Base-by-base conservation (phyloP, 441 rosid genomes). In the Gossypium lobatum region DNA sequence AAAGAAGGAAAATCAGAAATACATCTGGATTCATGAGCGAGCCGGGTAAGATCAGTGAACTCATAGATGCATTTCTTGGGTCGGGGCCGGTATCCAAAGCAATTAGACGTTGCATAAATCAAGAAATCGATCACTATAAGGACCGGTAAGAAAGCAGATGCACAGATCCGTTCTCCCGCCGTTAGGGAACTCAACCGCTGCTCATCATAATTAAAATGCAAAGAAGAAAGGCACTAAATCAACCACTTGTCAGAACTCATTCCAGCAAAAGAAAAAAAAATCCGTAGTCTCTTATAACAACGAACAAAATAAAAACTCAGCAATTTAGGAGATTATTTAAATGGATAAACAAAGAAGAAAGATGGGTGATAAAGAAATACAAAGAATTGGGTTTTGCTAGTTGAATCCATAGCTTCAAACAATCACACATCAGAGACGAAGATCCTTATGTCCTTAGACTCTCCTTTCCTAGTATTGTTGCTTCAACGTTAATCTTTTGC, bases 11-110 rank as follows among this genome's bases (percentile, higher is more conserved):
- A 34, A n/a, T 21, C 25, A 39, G 50, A 82, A 53, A 64, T 73
- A 90, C 96, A 92, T 75, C 3, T 82, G 77, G 94, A 82, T 75
- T 82, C 89, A 66, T 10, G 46, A 1, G 97, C 85, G 65, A 92
- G 90, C 34, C 88, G 89, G 74, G 79, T 50, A 26, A 90, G 79
- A 85, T 90, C 84, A 16, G 5, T 4, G 55, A 59, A 46, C 3
- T 26, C 28, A 2, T 50, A 73, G 7, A 20, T 45, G 54, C 68
- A 65, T 73, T 20, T 70, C 13, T 62, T 80, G 64, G 59, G 21
- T 9, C 26, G 59, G 0, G 60, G 86, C 2, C 73, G 74, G 57
- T 1, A 81, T 7, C 82, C 88, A 65, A 90, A 89, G 79, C 94
- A 90, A 37, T 76, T 79, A 3, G 73, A 76, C 7, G 86, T 68